These are phyloP conservation scores for Nicotiana benthamiana DNA, from an alignment of 257 asterid genomes.

Conservation along the genomic window DNA sequence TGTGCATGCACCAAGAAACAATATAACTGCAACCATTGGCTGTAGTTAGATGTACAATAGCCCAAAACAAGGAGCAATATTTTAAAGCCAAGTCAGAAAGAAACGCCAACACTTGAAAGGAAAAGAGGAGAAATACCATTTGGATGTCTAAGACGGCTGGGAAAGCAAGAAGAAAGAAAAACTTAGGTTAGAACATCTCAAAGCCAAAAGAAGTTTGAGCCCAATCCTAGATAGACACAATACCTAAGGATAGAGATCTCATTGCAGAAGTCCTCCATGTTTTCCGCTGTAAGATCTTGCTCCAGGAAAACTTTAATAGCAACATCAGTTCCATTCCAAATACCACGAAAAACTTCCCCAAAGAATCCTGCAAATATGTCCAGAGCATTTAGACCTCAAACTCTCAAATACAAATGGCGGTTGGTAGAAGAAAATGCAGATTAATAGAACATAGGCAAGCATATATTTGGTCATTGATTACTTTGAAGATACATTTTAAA, in stretches of 20 bases:
- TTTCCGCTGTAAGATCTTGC: constrained; percentile 98
- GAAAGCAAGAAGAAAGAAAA: constrained; percentile 22
- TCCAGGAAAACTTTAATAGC: constrained; percentile 95
- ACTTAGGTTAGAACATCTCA: constrained; percentile 26
- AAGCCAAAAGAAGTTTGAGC: constrained; percentile 10
- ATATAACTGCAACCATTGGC: constrained; percentile 54
- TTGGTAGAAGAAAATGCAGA: background rate
- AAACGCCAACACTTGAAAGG: background rate
- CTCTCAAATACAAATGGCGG: background rate
- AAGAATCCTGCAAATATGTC: constrained; percentile 60
- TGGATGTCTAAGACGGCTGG: constrained; percentile 98
- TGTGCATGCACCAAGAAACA: constrained; percentile 97
- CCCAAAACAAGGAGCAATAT: background rate
- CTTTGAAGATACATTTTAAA: background rate
- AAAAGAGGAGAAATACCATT: constrained; percentile 58
- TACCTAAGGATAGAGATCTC: constrained; percentile 94
- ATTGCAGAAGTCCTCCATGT: constrained; percentile 98
- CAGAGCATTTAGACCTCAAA: background rate
- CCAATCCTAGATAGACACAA: background rate
- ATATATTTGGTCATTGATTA: background rate
- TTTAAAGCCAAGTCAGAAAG: background rate
- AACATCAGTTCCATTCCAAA: constrained; percentile 97
- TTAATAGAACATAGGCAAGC: background rate
- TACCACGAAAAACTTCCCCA: constrained; percentile 98
- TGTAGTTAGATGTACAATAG: background rate